Percentiles rank a stretch among this genome's conserved stretches.
These are phyloP conservation scores for Populus ilicifolia DNA, from an alignment of 345 rosid genomes.

Conservation along the genomic window DNA sequence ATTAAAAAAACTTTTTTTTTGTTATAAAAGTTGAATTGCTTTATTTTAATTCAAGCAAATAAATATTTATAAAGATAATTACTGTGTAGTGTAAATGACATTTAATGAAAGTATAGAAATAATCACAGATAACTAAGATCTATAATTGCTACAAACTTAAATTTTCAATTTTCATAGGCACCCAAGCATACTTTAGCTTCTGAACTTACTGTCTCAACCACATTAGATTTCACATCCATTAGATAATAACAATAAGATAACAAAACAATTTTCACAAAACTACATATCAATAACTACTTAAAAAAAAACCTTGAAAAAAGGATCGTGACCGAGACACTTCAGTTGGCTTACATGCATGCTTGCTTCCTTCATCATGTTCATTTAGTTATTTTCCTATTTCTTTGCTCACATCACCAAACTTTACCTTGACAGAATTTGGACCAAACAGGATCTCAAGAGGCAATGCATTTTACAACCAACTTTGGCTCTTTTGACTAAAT, in stretches of 20 bases:
- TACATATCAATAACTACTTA: not conserved
- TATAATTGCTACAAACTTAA: no score
- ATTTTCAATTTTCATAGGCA: no score
- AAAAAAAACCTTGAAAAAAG: constrained; percentile 58
- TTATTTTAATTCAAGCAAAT: not conserved
- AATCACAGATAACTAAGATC: no score
- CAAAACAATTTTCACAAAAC: not conserved
- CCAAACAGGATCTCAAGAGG: constrained; percentile 46
- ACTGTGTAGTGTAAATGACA: no score
- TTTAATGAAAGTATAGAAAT: no score
- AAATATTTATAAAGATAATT: no score
- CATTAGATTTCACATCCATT: not conserved
- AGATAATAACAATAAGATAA: not conserved
- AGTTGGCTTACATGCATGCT: constrained; percentile 39
- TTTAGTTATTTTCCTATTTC: constrained; percentile 45
- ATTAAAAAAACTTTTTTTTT: not conserved
- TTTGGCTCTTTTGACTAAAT: constrained; percentile 41
- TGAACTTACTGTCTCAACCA: not conserved
- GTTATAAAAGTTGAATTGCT: not conserved
- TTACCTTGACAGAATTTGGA: constrained; percentile 26
- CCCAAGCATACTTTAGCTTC: no score
- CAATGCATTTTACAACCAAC: constrained; percentile 45
- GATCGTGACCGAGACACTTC: constrained; percentile 51
- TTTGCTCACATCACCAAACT: constrained; percentile 28
- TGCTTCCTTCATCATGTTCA: constrained; percentile 33